Evolutionary conservation across 768 basidiomycete genomes (phyloP).

Genomic region (Termitomyces sp.): DNA sequence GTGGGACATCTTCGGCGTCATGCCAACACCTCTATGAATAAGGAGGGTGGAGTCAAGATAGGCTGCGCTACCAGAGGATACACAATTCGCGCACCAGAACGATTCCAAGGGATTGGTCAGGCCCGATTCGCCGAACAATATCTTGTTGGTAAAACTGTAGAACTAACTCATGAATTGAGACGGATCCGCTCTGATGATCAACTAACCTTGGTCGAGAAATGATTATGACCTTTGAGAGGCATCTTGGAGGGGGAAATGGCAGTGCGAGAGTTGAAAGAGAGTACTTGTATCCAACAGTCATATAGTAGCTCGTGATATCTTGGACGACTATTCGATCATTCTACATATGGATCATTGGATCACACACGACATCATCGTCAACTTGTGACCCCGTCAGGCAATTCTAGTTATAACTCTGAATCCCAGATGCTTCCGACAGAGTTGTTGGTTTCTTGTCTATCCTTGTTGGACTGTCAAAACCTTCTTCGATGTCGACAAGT

Average conservation of each 20-base stretch:
- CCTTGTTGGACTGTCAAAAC: not conserved
- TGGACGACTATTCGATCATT: not conserved
- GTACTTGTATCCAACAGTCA: not conserved
- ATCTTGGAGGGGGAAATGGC: conserved; percentile 3
- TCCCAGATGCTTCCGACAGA: not conserved
- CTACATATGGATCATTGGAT: no score
- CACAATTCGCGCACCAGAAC: conserved; percentile 51
- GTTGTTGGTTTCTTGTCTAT: not conserved
- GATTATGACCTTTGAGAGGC: conserved; percentile 9
- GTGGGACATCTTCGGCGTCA: conserved; percentile 70
- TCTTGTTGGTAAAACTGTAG: conserved; percentile 66
- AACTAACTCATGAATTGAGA: not conserved
- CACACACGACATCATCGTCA: no score
- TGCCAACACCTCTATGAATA: conserved; percentile 77
- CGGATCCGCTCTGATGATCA: not conserved
- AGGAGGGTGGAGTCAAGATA: not conserved
- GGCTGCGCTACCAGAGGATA: conserved; percentile 1
- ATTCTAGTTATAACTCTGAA: not conserved
- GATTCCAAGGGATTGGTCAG: conserved; percentile 48
- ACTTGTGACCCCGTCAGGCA: not conserved
- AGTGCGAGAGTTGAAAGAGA: not conserved
- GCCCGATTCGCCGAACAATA: conserved; percentile 47
- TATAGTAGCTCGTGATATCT: not conserved
- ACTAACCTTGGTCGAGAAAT: conserved; percentile 17
- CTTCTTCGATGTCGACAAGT: not conserved